These are phyloP conservation scores for Erodium trifolium DNA, from an alignment of 441 rosid species.

Conservation along the genomic window DNA sequence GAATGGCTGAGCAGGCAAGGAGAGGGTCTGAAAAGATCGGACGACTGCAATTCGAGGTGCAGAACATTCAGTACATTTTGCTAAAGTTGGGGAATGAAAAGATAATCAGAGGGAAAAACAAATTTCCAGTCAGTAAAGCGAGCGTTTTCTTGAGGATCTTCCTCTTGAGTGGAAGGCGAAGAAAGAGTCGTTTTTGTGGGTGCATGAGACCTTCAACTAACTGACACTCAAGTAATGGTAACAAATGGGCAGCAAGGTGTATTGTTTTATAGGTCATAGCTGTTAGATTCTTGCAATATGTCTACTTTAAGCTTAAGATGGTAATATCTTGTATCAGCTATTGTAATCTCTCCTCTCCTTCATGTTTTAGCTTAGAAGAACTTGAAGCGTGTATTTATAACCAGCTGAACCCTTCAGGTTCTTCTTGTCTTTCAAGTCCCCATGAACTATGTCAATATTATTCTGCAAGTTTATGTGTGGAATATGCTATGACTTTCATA, in stretches of 20 bases:
- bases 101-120: conserved; percentile 38
- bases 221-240: conserved; percentile 26
- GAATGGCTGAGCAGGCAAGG: conserved; percentile 46
- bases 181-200: conserved; percentile 66
- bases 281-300: conserved; percentile 6
- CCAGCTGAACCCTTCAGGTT: conserved; percentile 3
- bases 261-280: conserved; percentile 3
- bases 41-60: conserved; percentile 61
- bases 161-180: conserved; percentile 43
- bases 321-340: conserved; percentile 18
- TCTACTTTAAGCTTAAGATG: conserved; percentile 6
- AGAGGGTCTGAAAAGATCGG: conserved; percentile 68
- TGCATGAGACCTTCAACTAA: conserved; percentile 39
- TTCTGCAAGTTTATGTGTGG: neutral
- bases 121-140: conserved; percentile 44
- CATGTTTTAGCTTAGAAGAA: conserved; percentile 1
- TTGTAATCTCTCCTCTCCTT: conserved; percentile 11
- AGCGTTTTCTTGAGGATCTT: conserved; percentile 63
- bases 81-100: conserved; percentile 68
- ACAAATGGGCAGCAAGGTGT: neutral
- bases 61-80: conserved; percentile 49
- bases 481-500: neutral
- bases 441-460: conserved; percentile 6
- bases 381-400: neutral
- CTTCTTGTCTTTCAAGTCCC: neutral